Base-by-base conservation (phyloP, 2,329 filamentous ascomycete genomes). In the Sporothrix globosa region DNA sequence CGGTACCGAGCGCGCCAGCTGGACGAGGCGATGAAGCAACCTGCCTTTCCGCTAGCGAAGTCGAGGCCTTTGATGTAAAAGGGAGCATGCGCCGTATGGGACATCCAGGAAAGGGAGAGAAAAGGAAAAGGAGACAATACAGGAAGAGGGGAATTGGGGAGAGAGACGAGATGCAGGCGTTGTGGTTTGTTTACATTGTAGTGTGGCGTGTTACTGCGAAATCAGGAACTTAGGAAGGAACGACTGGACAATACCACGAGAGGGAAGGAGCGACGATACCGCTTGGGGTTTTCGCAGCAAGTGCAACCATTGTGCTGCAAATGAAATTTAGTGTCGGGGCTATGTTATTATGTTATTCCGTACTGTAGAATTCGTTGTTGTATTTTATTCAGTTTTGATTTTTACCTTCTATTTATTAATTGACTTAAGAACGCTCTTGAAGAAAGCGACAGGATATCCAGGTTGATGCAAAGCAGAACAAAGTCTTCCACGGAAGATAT, bases 171-270 rank as follows among this genome's bases (percentile, higher is more conserved):
- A 14, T 5, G 11, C 2, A 13, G 54, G 3, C 5, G 52, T 30
- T 54, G 56, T 44, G 56, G 34, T 61, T 39, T 63, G 24, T 63
- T 63, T 63, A 48, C 24, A 10, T 48, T 63, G 21, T 30, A 48
- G 30, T 48, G 41, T 63, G 60, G 41, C 60, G 41, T 63, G 41
- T 48, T 48, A n/a, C 19, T 60, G 34, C 30, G 34, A 41, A 30
- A 63, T 10, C 14, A n/a, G 21, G 41, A 30, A 63, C 30, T 44
- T 4, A 10, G 60, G 21, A 63, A 63, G 60, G 41, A 48, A 13
- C 60, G 21, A 63, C 41, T 19, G 21, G 21, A 19, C 41, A 24
- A 48, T 63, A 48, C 41, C 41, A 46, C 19, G 21, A 48, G 17
- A 24, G 11, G 41, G 41, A 46, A 63, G 41, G 60, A 63, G 41